These are phyloP conservation scores for Pulicaria dysenterica DNA, from an alignment of 129 eudicot genomes.

Conservation along the genomic window DNA sequence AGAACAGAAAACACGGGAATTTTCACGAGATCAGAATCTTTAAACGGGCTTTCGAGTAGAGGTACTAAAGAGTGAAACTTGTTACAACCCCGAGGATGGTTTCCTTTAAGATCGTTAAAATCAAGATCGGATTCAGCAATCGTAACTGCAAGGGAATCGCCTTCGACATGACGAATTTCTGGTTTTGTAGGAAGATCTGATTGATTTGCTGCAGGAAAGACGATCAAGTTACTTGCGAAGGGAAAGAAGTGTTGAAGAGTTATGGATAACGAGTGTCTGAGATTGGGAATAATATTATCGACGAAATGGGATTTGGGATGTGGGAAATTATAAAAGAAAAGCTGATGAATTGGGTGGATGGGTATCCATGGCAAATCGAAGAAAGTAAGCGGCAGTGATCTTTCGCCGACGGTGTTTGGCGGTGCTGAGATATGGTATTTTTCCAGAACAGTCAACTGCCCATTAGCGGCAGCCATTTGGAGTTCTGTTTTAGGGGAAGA, in stretches of 20 bases:
- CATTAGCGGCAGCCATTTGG: constrained; percentile 4
- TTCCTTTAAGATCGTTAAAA: constrained; percentile 35
- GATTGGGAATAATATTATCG: constrained; percentile 34
- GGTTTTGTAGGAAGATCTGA: constrained; percentile 11
- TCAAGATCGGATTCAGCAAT: constrained; percentile 34
- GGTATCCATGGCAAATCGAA: constrained; percentile 45
- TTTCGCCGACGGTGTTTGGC: constrained; percentile 28
- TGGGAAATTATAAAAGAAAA: constrained; percentile 44
- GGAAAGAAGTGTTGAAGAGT: constrained; percentile 50
- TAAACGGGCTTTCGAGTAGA: neutral
- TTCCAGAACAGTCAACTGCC: constrained; percentile 24
- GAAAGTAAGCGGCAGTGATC: constrained; percentile 45
- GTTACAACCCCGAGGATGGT: constrained; percentile 44
- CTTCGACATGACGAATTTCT: constrained; percentile 39
- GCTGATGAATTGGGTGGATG: constrained; percentile 38
- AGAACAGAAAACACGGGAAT: constrained; percentile 43
- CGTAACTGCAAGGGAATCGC: constrained; percentile 42
- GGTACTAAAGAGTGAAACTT: constrained; percentile 43
- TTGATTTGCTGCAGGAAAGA: neutral
- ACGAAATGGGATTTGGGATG: constrained; percentile 35
- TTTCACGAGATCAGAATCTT: constrained; percentile 9
- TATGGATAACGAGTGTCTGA: constrained; percentile 44
- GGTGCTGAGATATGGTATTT: constrained; percentile 41
- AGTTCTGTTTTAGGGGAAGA: neutral
- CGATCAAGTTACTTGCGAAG: constrained; percentile 41